Conservation (phyloP, 2,329 filamentous ascomycete genomes). For the Parascedosporium putredinis region DNA sequence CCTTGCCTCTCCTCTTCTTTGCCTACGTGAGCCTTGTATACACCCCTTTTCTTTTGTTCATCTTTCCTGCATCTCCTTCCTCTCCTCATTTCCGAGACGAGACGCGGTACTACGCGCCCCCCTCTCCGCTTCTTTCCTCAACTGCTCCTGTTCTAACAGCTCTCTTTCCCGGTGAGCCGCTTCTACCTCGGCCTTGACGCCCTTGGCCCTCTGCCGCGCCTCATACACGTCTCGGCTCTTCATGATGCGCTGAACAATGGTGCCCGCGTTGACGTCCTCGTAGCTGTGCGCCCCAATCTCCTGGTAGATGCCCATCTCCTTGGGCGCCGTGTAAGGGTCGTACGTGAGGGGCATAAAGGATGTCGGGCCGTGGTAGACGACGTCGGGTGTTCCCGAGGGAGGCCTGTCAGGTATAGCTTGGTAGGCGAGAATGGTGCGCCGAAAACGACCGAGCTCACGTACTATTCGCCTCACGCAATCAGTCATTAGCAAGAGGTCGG, state of each 20-base stretch:
- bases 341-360: conserved; percentile 74
- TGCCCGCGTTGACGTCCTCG: conserved; percentile 77
- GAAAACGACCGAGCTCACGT: conserved; percentile 80
- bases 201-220: conserved; percentile 81
- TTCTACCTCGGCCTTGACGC: conserved; percentile 73
- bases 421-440: conserved; percentile 81
- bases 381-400: conserved; percentile 68
- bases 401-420: conserved; percentile 61
- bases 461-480: conserved; percentile 47
- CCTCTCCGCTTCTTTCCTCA: conserved; percentile 32
- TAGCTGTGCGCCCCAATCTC: conserved; percentile 71
- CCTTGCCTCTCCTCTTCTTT: too few relatives aligned
- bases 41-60: too few relatives aligned
- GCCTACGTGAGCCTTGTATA: too few relatives aligned
- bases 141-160: conserved; percentile 49
- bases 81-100: too few relatives aligned
- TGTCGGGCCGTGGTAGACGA: conserved; percentile 94
- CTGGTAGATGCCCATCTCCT: conserved; percentile 72
- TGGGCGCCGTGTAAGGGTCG: conserved; percentile 72
- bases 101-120: too few relatives aligned
- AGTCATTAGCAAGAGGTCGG: too few relatives aligned
- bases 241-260: conserved; percentile 86
- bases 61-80: background rate
- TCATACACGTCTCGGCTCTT: conserved; percentile 81
- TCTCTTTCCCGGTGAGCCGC: conserved; percentile 53